phyloP scores from a whole-genome alignment of 2,329 filamentous ascomycete species.

The Colletotrichum salicis region DNA sequence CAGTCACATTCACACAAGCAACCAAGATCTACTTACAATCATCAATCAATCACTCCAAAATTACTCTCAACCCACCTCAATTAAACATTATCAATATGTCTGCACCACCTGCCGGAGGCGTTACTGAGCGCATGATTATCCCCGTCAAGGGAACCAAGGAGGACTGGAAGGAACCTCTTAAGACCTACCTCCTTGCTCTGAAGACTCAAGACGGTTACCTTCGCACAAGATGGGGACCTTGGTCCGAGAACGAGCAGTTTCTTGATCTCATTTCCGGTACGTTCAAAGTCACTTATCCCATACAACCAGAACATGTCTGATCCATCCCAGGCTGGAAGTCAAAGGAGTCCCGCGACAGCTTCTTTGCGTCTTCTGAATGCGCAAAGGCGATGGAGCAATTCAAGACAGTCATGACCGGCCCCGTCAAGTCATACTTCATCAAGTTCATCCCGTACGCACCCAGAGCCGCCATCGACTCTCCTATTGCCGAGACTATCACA shows the following conservation, averaged over 20 bases:
- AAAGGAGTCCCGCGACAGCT: conserved; percentile 20
- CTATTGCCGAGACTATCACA: conserved; percentile 27
- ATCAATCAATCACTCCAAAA: neutral
- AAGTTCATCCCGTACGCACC: conserved; percentile 30
- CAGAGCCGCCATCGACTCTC: conserved; percentile 28
- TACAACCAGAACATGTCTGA: neutral
- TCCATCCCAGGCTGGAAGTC: conserved; percentile 22
- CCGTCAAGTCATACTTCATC: conserved; percentile 23
- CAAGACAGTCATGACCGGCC: conserved; percentile 16
- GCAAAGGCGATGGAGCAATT: conserved; percentile 10
- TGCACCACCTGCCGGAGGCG: conserved; percentile 5
- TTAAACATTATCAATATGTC: neutral
- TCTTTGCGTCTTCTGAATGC: conserved; percentile 19
- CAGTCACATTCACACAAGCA: too few species aligned
- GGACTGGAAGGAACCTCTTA: conserved; percentile 29
- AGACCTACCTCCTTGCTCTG: conserved; percentile 26
- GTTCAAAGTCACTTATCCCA: neutral
- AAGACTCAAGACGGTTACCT: conserved; percentile 29
- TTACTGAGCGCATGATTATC: conserved; percentile 30
- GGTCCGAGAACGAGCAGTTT: conserved; percentile 26
- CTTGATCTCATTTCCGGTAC: conserved; percentile 31
- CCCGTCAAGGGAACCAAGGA: conserved; percentile 25
- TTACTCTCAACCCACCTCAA: neutral
- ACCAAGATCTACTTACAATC: neutral
- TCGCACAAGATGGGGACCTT: conserved; percentile 30